phyloP scores from a whole-genome alignment of 805 yeast genomes.

The Yueomyces sp. region DNA sequence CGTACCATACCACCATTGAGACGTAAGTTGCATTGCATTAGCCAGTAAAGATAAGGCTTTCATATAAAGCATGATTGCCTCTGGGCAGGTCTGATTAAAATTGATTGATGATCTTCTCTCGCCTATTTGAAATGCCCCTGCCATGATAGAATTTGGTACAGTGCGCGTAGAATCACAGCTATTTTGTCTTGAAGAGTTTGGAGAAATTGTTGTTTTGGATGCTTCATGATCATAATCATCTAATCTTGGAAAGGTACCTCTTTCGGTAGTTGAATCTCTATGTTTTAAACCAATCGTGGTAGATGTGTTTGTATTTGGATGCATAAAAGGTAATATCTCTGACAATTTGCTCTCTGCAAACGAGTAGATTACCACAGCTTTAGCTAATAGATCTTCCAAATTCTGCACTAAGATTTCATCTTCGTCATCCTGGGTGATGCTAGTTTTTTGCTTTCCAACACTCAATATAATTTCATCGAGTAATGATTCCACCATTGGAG shows the following conservation, averaged over 20 bases:
- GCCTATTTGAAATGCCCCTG: background rate
- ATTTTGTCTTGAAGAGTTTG: background rate
- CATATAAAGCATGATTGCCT: slow-evolving; percentile 74
- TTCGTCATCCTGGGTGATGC: slow-evolving; percentile 1
- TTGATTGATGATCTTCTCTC: slow-evolving; percentile 26
- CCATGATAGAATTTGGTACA: background rate
- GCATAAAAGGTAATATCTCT: slow-evolving; percentile 52
- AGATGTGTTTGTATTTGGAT: background rate
- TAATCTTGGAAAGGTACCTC: background rate
- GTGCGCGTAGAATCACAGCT: background rate
- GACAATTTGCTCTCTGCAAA: slow-evolving; percentile 86
- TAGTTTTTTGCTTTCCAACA: slow-evolving; percentile 9
- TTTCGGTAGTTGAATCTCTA: background rate
- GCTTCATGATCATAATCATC: background rate
- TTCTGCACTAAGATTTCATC: slow-evolving; percentile 25
- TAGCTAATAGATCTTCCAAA: slow-evolving; percentile 70
- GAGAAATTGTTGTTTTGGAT: background rate
- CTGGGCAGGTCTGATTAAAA: slow-evolving; percentile 55
- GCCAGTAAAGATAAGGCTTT: slow-evolving; percentile 75
- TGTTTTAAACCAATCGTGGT: background rate
- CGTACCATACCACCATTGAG: slow-evolving; percentile 74
- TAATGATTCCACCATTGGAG: slow-evolving; percentile 18
- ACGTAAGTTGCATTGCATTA: slow-evolving; percentile 72
- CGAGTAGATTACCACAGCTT: slow-evolving; percentile 76
- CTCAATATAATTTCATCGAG: slow-evolving; percentile 21